Conservation (phyloP, 257 asterid species). For the Solanum chilense region DNA sequence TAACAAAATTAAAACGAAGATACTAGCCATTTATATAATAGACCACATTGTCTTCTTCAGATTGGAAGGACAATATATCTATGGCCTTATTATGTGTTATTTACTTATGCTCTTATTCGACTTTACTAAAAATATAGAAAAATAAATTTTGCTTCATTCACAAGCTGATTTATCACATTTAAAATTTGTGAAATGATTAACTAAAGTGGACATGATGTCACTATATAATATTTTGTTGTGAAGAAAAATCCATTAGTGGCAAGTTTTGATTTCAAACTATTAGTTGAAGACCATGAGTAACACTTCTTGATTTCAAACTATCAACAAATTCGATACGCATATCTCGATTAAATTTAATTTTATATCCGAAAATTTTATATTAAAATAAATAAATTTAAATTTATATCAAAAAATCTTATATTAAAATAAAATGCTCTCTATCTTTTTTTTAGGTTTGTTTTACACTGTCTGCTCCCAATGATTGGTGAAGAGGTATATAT, state of each 20-base stretch:
- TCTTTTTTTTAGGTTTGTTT: background rate
- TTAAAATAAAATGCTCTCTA: background rate
- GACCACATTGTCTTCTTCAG: background rate
- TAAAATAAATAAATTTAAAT: too few relatives aligned
- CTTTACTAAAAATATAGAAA: background rate
- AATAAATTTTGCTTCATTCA: background rate
- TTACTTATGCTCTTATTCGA: background rate
- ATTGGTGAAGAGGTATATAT: background rate
- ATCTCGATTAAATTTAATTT: too few relatives aligned
- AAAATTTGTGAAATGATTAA: background rate
- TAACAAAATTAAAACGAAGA: background rate
- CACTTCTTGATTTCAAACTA: background rate
- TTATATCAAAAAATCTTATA: too few relatives aligned
- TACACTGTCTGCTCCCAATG: background rate
- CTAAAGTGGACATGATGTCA: background rate
- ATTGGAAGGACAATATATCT: background rate
- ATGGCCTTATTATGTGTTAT: background rate
- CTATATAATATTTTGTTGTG: background rate
- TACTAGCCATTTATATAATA: background rate
- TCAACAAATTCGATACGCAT: too few relatives aligned
- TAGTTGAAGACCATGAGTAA: background rate
- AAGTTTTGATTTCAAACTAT: background rate
- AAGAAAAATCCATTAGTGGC: background rate
- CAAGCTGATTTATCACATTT: background rate
- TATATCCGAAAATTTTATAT: too few relatives aligned